Percentiles rank a stretch among this genome's conserved stretches.
Conservation (phyloP, 2,329 filamentous ascomycete genomes). For the Ophiostoma tasmaniense region DNA sequence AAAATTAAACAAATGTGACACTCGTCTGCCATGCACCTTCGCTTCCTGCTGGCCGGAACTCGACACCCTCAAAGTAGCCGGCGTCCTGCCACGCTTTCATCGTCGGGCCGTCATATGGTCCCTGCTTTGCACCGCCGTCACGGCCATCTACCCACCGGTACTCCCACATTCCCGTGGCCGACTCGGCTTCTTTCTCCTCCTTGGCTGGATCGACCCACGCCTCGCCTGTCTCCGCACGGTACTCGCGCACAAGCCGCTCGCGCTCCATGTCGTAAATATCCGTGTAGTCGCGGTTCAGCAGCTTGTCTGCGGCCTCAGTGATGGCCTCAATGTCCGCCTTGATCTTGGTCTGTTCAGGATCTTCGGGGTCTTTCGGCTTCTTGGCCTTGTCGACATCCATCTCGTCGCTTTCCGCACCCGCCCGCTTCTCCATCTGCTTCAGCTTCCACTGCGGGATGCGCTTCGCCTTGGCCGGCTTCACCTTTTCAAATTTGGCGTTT, state of each 20-base stretch:
- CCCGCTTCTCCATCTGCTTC: conserved; percentile 45
- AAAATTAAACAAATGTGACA: conserved; percentile 26
- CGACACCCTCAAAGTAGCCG: conserved; percentile 90
- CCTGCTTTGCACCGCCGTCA: conserved; percentile 70
- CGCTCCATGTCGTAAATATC: conserved; percentile 91
- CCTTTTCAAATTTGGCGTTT: neutral
- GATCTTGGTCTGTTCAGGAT: conserved; percentile 60
- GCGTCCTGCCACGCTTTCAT: conserved; percentile 90
- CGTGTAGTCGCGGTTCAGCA: conserved; percentile 71
- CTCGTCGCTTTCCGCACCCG: conserved; percentile 25
- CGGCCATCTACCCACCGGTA: conserved; percentile 86
- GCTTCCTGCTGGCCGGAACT: conserved; percentile 56
- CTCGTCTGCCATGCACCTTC: conserved; percentile 46
- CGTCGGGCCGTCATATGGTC: conserved; percentile 73
- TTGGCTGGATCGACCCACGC: conserved; percentile 54
- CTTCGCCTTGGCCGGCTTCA: conserved; percentile 45
- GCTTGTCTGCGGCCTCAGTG: conserved; percentile 80
- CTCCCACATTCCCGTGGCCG: conserved; percentile 58
- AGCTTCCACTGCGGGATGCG: conserved; percentile 59
- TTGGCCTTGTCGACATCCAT: conserved; percentile 72
- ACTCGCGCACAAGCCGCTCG: conserved; percentile 75
- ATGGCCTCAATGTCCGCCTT: conserved; percentile 70
- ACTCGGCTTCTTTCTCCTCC: conserved; percentile 10
- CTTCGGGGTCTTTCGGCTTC: conserved; percentile 46
- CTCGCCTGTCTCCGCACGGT: conserved; percentile 75